Conservation (phyloP, 2,329 filamentous ascomycete genomes). For the Cucurbitaria berberidis region DNA sequence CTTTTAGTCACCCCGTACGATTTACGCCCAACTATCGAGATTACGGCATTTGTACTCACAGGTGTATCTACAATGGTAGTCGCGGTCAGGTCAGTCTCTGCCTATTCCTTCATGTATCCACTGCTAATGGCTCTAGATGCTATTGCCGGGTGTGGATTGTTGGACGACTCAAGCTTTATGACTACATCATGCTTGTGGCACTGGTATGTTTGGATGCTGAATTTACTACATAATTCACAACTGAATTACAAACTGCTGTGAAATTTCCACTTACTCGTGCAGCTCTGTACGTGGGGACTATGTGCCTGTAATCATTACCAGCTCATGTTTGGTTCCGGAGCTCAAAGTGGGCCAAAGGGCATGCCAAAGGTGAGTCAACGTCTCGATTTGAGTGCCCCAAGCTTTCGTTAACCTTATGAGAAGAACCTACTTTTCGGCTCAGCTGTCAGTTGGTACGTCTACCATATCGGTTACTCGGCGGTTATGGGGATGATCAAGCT, state of each 20-base stretch:
- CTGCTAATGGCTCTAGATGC: slow-evolving; percentile 19
- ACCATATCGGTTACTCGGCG: slow-evolving; percentile 34
- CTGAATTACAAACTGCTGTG: background rate
- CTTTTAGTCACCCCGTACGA: slow-evolving; percentile 11
- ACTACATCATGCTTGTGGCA: slow-evolving; percentile 30
- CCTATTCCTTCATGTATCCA: background rate
- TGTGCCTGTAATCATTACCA: slow-evolving; percentile 39
- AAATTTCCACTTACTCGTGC: background rate
- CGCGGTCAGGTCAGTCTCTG: slow-evolving; percentile 14
- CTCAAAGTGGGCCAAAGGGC: slow-evolving; percentile 1
- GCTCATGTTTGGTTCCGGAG: slow-evolving; percentile 29
- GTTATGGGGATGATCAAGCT: slow-evolving; percentile 33
- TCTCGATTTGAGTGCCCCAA: background rate
- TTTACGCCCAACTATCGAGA: slow-evolving; percentile 26
- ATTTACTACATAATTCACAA: background rate
- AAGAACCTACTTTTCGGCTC: slow-evolving; percentile 13
- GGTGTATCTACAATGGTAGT: slow-evolving; percentile 29
- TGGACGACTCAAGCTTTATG: slow-evolving; percentile 29
- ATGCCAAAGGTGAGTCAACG: background rate
- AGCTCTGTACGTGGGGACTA: slow-evolving; percentile 37
- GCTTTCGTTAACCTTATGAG: background rate
- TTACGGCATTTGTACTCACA: slow-evolving; percentile 30
- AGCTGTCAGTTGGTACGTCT: slow-evolving; percentile 32
- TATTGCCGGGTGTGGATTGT: slow-evolving; percentile 35
- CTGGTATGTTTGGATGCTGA: slow-evolving; percentile 20